Base-by-base conservation (phyloP, 1,284 basidiomycete species). In the Ustilago shanxiensis region DNA sequence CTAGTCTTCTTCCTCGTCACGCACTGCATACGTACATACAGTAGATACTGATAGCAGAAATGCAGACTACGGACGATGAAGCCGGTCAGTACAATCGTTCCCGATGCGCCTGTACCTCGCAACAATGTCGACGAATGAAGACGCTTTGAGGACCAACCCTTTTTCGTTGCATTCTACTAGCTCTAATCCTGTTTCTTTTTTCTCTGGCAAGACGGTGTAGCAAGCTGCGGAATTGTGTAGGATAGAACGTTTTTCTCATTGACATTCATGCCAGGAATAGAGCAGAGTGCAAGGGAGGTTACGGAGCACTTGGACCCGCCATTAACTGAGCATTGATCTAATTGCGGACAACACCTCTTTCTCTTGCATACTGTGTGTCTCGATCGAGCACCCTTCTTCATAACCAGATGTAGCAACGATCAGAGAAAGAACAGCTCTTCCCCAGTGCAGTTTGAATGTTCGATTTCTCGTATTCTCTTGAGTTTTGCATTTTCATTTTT, bases 141-240 rank as follows among this genome's bases (percentile, higher is more conserved):
- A 28, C 8, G 20, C 31, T 60, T 60, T 31, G 64, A 60, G 64
- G 52, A 26, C 45, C 64, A 66, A 51, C 64, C 57, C 52, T 55
- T 22, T 39, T 60, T 66, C 51, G 13, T 7, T 4, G 35, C 28
- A 28, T 22, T 39, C 18, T 35, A 52, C 31, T 24, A 20, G 31
- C 28, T 31, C 16, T 20, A 26, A 47, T 37, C 63, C 50, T 59
- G 39, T 4, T 49, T 55, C 54, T 49, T 61, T 29, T 26, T 35
- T 52, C 18, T 52, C 14, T 54, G n/a, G 4, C 22, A 26, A 26
- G 47, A 24, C 47, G 18, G 22, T 45, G 44, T 45, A 3, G 22
- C 20, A 45, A 33, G 31, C 31, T 33, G 31, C 31, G 31, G 31
- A 5, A 41, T 14, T 14, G 31, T 41, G 7, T 4, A 14, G 14